Evolutionary conservation across 2,329 filamentous ascomycete genomes (phyloP).

Genomic region (Xylariaceae sp.): DNA sequence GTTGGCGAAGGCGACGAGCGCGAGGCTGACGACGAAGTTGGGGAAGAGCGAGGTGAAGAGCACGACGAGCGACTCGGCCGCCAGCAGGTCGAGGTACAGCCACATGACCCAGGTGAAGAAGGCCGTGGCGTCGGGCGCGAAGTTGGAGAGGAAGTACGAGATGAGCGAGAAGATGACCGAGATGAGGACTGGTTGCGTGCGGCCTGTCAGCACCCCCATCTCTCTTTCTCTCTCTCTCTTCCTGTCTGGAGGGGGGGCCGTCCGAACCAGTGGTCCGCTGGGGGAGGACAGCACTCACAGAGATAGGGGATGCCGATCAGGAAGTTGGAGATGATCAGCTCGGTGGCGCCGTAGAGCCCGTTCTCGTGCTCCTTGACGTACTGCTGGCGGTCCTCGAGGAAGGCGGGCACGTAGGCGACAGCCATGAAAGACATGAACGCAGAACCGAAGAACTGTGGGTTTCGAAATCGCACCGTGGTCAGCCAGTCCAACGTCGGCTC

Average conservation of each 20-base stretch:
- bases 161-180: slow-evolving; percentile 67
- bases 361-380: slow-evolving; percentile 75
- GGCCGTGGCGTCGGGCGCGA: slow-evolving; percentile 53
- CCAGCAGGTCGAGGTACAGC: slow-evolving; percentile 77
- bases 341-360: slow-evolving; percentile 67
- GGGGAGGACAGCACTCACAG: slow-evolving; percentile 32
- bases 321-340: slow-evolving; percentile 73
- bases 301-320: slow-evolving; percentile 74
- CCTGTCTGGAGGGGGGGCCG: too few relatives aligned
- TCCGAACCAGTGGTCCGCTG: slow-evolving; percentile 4
- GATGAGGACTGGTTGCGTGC: slow-evolving; percentile 57
- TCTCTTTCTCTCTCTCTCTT: too few relatives aligned
- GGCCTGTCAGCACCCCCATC: too few relatives aligned
- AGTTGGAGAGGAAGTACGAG: slow-evolving; percentile 74
- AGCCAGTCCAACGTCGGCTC: neutral
- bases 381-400: slow-evolving; percentile 67
- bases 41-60: slow-evolving; percentile 66
- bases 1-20: slow-evolving; percentile 76
- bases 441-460: slow-evolving; percentile 60
- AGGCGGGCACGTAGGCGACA: slow-evolving; percentile 77
- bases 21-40: slow-evolving; percentile 72
- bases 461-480: too few relatives aligned
- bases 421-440: slow-evolving; percentile 78
- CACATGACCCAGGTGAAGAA: slow-evolving; percentile 78
- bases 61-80: slow-evolving; percentile 76